Evolutionary conservation across 345 rosid species (phyloP), one percentile per base, ranked within the genome.

Genomic region (Brassica incana): DNA sequence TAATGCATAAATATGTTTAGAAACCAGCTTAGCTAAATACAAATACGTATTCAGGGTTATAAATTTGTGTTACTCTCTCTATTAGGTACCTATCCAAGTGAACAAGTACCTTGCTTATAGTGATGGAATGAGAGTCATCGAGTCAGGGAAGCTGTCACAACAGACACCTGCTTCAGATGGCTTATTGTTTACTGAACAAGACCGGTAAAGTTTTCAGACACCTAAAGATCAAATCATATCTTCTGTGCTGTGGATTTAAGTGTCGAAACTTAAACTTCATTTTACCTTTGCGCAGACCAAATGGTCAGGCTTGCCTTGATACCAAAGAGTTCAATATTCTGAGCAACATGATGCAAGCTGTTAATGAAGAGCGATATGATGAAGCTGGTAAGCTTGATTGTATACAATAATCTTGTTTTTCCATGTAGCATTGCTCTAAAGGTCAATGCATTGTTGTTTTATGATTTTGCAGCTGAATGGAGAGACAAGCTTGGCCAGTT

Each of bases 61-160:
- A 16, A 15, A 7, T 2, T 54, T 52, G 59, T 52, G 59, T 52
- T n/a, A n/a, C n/a, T n/a, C n/a, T n/a, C n/a, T n/a, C n/a, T n/a
- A n/a, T n/a, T 80, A 95, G 99, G 91, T 90, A 27, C 97, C 97
- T 32, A 89, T 95, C 77, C 99, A 95, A 88, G 97, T 95, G 67
- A 92, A 95, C 90, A 95, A 91, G 86, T 86, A 91, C 84, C 83
- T 95, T 81, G 99, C 95, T 2, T 95, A 92, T 80, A 92, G 87
- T 80, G 97, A 92, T 65, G 99, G 99, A 68, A 91, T 95, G 97
- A 88, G 90, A 86, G 94, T 92, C 29, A 77, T 91, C 11, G 97
- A 91, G 78, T 89, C 95, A 61, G 95, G 92, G 62, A 95, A 91
- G 86, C 72, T 84, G 62, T 40, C 84, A 66, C 70, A 59, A 52